Base-by-base conservation (phyloP, 2,329 filamentous ascomycete genomes). In the Colletotrichum phormii region DNA sequence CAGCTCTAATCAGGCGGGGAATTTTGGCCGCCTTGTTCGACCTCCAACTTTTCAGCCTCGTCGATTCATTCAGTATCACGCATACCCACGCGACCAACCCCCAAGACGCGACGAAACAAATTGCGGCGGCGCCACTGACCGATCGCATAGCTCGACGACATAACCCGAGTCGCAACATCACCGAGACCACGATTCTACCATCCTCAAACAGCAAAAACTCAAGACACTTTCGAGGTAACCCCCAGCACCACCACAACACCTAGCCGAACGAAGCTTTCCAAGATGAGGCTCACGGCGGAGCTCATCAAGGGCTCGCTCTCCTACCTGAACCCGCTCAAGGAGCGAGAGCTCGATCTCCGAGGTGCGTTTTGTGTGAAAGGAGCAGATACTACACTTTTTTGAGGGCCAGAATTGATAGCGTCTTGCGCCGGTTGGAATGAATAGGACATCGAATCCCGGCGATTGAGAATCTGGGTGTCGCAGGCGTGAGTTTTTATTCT, bases 291-390 rank as follows among this genome's bases (percentile, higher is more conserved):
- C 86, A 98, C 96, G 75, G 92, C 94, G 78, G 97, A 98, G 84
- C 92, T 98, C 80, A 97, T 99, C 86, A 91, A 95, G 85, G 92
- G 91, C 84, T 98, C 97, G 82, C 93, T 98, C 78, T 98, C 96
- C 83, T 99, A 98, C 89, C 93, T 98, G 86, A 99, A 98, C 86
- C 95, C 96, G 83, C 90, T 99, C 84, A 97, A 97, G 87, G 97
- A 99, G 90, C 95, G 97, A 85, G 97, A 99, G 90, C 91, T 99
- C 84, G 95, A 98, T 89, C 94, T 99, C 80, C 92, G 97, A 98
- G 97, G 97, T 98, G 94, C 91, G 95, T 89, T 85, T 85, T 80
- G 29, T 33, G 37, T 91, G 93, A 93, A 95, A 97, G 95, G 95
- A 92, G 89, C 94, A 96, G 95, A 97, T 97, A 91, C 95, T 98